phyloP scores from a whole-genome alignment of 1,284 basidiomycete genomes.

The Agroathelia rolfsii region DNA sequence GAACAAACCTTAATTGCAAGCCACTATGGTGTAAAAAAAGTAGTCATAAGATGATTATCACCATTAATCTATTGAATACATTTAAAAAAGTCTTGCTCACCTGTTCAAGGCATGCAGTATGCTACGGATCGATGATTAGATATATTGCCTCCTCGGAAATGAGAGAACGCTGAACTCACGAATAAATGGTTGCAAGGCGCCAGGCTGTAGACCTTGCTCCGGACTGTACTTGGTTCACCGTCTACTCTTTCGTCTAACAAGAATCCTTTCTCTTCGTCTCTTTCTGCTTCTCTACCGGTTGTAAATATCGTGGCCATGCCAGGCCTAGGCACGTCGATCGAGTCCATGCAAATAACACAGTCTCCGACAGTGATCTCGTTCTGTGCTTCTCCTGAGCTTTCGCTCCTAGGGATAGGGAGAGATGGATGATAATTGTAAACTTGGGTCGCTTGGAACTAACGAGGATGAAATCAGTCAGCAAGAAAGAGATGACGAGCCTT shows the following conservation, averaged over 20 bases:
- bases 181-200: conserved; percentile 88
- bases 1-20: conserved; percentile 72
- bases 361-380: conserved; percentile 69
- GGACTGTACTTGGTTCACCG: no score
- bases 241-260: no score
- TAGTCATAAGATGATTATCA: conserved; percentile 10
- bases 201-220: conserved; percentile 70
- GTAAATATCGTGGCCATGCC: no score
- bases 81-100: no score
- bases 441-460: conserved; percentile 51
- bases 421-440: conserved; percentile 82
- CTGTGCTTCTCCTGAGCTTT: no score
- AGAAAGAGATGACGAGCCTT: no score
- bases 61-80: conserved; percentile 6
- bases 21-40: conserved; percentile 43
- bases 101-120: conserved; percentile 76
- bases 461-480: no score
- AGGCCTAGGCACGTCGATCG: no score
- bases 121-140: conserved; percentile 31
- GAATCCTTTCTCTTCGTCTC: no score
- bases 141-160: no score
- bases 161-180: no score
- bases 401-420: conserved; percentile 49
- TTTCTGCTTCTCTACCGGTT: no score
- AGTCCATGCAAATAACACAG: conserved; percentile 88